Conservation (phyloP, 2,329 filamentous ascomycete species). For the Fusarium papillatum region DNA sequence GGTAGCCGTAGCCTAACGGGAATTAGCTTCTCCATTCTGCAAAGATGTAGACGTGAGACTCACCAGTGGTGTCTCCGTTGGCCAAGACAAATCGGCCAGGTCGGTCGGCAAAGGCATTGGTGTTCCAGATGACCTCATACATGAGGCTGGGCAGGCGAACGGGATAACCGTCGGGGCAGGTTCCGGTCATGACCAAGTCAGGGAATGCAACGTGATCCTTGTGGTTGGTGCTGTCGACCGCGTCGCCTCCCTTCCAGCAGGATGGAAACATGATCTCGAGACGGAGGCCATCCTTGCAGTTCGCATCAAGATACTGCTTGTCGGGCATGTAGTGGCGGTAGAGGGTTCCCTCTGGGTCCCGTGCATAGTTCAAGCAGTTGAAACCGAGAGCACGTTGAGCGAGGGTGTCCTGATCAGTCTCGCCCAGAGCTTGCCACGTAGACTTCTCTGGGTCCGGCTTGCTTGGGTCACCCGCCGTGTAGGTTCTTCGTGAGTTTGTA, state of each 20-base stretch:
- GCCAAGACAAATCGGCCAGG: conserved; percentile 81
- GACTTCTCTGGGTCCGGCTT: conserved; percentile 77
- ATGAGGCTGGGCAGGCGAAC: conserved; percentile 81
- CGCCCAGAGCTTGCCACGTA: conserved; percentile 73
- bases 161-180: conserved; percentile 78
- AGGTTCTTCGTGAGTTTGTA: conserved; percentile 76
- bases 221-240: conserved; percentile 68
- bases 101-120: conserved; percentile 71
- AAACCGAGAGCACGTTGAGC: conserved; percentile 89
- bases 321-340: conserved; percentile 86
- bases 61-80: conserved; percentile 83
- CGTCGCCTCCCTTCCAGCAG: conserved; percentile 86
- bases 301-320: conserved; percentile 83
- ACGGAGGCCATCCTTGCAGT: conserved; percentile 86
- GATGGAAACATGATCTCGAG: conserved; percentile 91
- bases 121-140: conserved; percentile 89
- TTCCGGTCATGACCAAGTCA: conserved; percentile 79
- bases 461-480: conserved; percentile 76
- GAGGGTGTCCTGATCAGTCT: conserved; percentile 77
- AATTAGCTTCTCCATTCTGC: conserved; percentile 76
- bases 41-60: conserved; percentile 35
- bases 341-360: conserved; percentile 77
- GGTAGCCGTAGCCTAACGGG: conserved; percentile 79
- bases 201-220: conserved; percentile 83
- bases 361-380: conserved; percentile 91